phyloP scores from a whole-genome alignment of 306 rosid genomes.

The Castanopsis chinensis region DNA sequence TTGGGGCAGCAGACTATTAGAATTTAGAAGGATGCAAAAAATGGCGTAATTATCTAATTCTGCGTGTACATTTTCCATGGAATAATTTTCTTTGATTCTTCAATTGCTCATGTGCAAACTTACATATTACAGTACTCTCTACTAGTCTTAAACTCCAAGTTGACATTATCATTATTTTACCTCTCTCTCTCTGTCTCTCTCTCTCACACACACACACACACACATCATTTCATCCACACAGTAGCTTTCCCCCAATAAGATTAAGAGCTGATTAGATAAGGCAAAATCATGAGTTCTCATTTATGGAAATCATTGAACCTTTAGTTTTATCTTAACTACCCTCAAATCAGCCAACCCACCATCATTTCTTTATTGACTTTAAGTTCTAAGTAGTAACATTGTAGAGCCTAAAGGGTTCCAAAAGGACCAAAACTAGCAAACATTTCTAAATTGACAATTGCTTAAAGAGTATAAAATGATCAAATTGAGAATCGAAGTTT shows the following conservation, averaged over 20 bases:
- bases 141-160: too few species aligned
- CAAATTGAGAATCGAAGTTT: neutral
- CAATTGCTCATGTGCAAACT: neutral
- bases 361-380: neutral
- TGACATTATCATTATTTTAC: too few species aligned
- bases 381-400: neutral
- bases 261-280: too few species aligned
- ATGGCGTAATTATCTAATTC: neutral
- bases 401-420: neutral
- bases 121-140: too few species aligned
- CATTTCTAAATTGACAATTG: neutral
- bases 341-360: neutral
- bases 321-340: neutral
- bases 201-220: too few species aligned
- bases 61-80: neutral
- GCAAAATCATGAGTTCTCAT: neutral
- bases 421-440: neutral
- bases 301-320: constrained; percentile 3
- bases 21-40: neutral
- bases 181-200: too few species aligned
- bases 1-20: neutral
- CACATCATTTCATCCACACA: neutral
- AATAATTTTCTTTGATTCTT: neutral
- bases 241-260: neutral
- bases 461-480: too few species aligned